phyloP scores from a whole-genome alignment of 2,329 filamentous ascomycete genomes.

The Ascocoryne sarcoides region DNA sequence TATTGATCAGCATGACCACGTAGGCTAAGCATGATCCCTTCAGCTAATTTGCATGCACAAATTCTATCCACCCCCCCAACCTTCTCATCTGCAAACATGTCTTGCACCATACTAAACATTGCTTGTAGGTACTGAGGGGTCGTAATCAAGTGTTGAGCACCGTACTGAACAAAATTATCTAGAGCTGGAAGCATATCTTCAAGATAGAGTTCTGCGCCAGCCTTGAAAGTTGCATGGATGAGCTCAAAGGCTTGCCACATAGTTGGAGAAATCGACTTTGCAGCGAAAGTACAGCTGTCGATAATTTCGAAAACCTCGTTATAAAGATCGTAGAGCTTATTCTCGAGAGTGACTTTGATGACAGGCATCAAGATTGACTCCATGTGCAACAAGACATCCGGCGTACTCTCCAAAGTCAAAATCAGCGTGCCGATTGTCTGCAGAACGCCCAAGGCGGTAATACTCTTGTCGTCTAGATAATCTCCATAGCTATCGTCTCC shows the following conservation, averaged over 20 bases:
- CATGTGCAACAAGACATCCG: conserved; percentile 87
- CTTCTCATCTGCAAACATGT: conserved; percentile 89
- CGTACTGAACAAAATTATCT: conserved; percentile 96
- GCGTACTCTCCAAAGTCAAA: conserved; percentile 91
- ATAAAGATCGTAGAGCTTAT: conserved; percentile 95
- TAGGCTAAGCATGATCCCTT: conserved; percentile 94
- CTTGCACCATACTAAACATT: conserved; percentile 85
- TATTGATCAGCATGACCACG: conserved; percentile 82
- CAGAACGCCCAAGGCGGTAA: conserved; percentile 88
- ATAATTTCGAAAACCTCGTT: conserved; percentile 99
- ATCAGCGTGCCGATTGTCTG: conserved; percentile 98
- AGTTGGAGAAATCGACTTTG: conserved; percentile 86
- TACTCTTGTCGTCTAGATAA: conserved; percentile 96
- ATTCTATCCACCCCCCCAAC: conserved; percentile 91
- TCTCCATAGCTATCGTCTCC: conserved; percentile 70
- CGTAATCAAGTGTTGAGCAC: conserved; percentile 68
- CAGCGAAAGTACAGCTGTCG: conserved; percentile 96
- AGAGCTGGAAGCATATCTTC: conserved; percentile 98
- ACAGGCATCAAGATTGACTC: conserved; percentile 97
- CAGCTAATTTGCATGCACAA: conserved; percentile 93
- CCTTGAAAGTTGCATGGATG: conserved; percentile 94
- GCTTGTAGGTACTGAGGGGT: conserved; percentile 83
- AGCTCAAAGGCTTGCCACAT: conserved; percentile 99
- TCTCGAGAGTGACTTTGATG: conserved; percentile 90
- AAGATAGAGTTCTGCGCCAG: conserved; percentile 90